These are phyloP conservation scores for Penicillium oxalicum DNA, from an alignment of 2,329 filamentous ascomycete genomes.

Conservation along the genomic window DNA sequence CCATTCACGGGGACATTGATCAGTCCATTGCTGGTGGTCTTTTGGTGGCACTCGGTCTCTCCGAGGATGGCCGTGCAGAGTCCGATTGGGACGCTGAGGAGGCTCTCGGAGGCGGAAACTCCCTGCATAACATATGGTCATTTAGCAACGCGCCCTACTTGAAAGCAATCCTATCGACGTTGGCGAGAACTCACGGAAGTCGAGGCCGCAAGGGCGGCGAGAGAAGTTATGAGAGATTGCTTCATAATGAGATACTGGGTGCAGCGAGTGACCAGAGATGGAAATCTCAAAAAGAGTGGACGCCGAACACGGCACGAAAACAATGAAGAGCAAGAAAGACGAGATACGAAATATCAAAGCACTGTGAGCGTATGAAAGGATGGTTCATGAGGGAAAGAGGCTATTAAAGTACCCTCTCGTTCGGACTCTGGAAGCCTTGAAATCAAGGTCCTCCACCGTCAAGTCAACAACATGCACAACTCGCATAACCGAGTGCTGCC, in stretches of 20 bases:
- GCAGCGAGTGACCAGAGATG: neutral
- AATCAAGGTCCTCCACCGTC: too few relatives aligned
- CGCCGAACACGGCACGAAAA: neutral
- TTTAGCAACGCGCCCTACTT: too few relatives aligned
- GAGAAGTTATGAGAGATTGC: slow-evolving; percentile 19
- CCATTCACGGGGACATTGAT: slow-evolving; percentile 22
- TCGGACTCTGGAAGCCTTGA: too few relatives aligned
- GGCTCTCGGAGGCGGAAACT: slow-evolving; percentile 10
- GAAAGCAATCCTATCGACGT: neutral
- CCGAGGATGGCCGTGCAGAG: slow-evolving; percentile 22
- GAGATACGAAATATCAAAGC: too few relatives aligned
- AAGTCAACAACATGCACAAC: too few relatives aligned
- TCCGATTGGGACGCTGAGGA: slow-evolving; percentile 21
- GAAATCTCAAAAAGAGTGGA: neutral
- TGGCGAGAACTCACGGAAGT: slow-evolving; percentile 5
- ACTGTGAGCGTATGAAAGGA: too few relatives aligned
- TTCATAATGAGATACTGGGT: slow-evolving; percentile 10
- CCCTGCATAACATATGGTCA: slow-evolving; percentile 2
- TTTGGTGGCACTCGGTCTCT: slow-evolving; percentile 20
- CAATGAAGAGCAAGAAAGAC: too few relatives aligned
- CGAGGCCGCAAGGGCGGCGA: slow-evolving; percentile 21
- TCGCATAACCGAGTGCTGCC: too few relatives aligned
- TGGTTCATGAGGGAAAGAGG: too few relatives aligned
- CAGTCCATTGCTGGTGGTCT: slow-evolving; percentile 14
- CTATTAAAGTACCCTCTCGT: too few relatives aligned